Base-by-base conservation (phyloP, 1,284 basidiomycete species). In the Mycosarcoma mackinlayi region DNA sequence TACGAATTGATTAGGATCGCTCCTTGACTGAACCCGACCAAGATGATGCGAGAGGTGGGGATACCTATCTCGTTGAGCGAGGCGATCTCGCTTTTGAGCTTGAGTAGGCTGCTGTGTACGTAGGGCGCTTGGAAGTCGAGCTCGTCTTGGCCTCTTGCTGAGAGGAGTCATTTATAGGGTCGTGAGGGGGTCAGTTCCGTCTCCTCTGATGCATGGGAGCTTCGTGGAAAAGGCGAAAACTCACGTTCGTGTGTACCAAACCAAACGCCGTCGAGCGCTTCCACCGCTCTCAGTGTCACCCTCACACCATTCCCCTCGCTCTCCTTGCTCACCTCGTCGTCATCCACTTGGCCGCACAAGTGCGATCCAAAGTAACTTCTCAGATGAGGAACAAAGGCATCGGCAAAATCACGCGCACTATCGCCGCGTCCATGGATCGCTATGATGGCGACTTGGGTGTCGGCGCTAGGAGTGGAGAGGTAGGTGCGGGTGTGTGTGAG, bases 351-450 rank as follows among this genome's bases (percentile, higher is more conserved):
- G 8, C 30, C 53, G 0, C 30, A 30, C 19, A 46, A 18, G 8
- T 35, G 46, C 16, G 38, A n/a, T 10, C 53, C 52, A 37, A 57
- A 68, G 31, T 38, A 56, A 13, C 35, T n/a, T 9, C 37, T 50
- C 2, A 63, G 40, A 19, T 53, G 52, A 1, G 66, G 66, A 1
- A 69, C 53, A 25, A 69, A 50, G 6, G 42, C 31, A 10, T 56
- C 56, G 27, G 50, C 55, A 47, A 69, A 58, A 41, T 69, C 66
- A 13, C 41, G 39, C 13, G 60, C 60, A 34, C 39, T 59, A 44
- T 64, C 61, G 4, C 59, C 66, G 6, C 66, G 47, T 9, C 66
- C 60, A 19, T 69, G 66, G 4, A 69, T 25, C 33, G 60, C 50
- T 23, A 69, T 53, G 45, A 64, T 51, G 25, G 51, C 59, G 8